Base-by-base conservation (phyloP, 2,329 filamentous ascomycete species). In the Claviceps cyperi region DNA sequence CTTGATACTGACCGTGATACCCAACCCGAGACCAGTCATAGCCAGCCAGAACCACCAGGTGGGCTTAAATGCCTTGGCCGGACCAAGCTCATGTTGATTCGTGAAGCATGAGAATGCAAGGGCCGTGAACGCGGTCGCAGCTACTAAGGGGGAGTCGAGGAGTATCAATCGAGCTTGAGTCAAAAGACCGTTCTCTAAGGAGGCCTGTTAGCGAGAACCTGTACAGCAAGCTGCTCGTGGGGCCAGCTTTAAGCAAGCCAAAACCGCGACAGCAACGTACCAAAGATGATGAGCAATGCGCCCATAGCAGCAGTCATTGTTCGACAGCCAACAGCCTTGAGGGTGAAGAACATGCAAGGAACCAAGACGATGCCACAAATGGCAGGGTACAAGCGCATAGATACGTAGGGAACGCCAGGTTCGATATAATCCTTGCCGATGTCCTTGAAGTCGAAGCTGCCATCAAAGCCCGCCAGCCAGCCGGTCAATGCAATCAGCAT, bases 361-460 rank as follows among this genome's bases (percentile, higher is more conserved):
- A 94, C 87, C 38, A 94, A 80, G 50, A 94, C 69, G 52, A 97
- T 83, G 64, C 92, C 92, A 59, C 89, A 84, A 56, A 97, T 72
- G 50, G 92, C 92, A 39, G 92, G 91, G 57, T 95, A 81, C 69
- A 97, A 69, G 65, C 92, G 85, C 92, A 98, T 98, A 50, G 92
- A 86, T 50, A 98, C 92, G 68, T 98, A 98, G 43, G 92, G 92
- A 50, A 98, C 92, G 49, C 82, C 81, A 3, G 92, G 89, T 70
- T 95, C 92, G 55, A 97, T 66, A 65, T 98, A 98, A 67, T 98
- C 92, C 72, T 97, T 96, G 68, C 92, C 92, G 69, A 98, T 98
- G 59, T 98, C 90, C 74, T 97, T 98, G 75, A 98, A 98, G 67
- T 97, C 92, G 65, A 98, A 98, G 55, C 88, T 77, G 56, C 92